Conservation (phyloP, 1,284 basidiomycete genomes). For the Sporisorium exsertum region DNA sequence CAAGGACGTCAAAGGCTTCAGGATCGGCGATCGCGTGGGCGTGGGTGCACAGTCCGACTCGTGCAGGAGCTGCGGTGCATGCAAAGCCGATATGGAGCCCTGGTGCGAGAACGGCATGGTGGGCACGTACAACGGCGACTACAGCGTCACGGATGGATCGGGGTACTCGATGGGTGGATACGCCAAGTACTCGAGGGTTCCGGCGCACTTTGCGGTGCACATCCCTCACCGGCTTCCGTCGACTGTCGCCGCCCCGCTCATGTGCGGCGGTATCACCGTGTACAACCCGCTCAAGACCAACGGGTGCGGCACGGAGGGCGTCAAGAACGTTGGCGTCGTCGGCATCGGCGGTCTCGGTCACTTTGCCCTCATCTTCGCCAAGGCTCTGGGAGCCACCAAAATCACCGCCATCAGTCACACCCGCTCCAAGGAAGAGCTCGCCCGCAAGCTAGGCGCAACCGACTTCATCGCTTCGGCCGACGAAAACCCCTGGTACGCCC, state of each 20-base stretch:
- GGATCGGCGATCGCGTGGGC: slow-evolving; percentile 76
- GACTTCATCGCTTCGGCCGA: slow-evolving; percentile 55
- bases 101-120: slow-evolving; percentile 49
- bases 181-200: slow-evolving; percentile 58
- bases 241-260: slow-evolving; percentile 60
- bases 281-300: slow-evolving; percentile 64
- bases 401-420: slow-evolving; percentile 62
- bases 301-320: slow-evolving; percentile 52
- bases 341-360: slow-evolving; percentile 64
- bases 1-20: slow-evolving; percentile 73
- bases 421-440: slow-evolving; percentile 53
- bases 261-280: slow-evolving; percentile 66
- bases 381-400: slow-evolving; percentile 57
- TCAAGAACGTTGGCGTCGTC: slow-evolving; percentile 62
- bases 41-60: slow-evolving; percentile 76
- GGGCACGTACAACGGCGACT: slow-evolving; percentile 71
- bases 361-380: slow-evolving; percentile 62
- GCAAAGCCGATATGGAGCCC: slow-evolving; percentile 70
- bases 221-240: slow-evolving; percentile 62
- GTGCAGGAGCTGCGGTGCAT: slow-evolving; percentile 74
- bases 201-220: slow-evolving; percentile 63
- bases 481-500: slow-evolving; percentile 46
- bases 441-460: slow-evolving; percentile 57
- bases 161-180: slow-evolving; percentile 58
- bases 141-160: slow-evolving; percentile 70